Evolutionary conservation across 1,284 basidiomycete species (phyloP).

Genomic region (Anthracocystis walkeri): DNA sequence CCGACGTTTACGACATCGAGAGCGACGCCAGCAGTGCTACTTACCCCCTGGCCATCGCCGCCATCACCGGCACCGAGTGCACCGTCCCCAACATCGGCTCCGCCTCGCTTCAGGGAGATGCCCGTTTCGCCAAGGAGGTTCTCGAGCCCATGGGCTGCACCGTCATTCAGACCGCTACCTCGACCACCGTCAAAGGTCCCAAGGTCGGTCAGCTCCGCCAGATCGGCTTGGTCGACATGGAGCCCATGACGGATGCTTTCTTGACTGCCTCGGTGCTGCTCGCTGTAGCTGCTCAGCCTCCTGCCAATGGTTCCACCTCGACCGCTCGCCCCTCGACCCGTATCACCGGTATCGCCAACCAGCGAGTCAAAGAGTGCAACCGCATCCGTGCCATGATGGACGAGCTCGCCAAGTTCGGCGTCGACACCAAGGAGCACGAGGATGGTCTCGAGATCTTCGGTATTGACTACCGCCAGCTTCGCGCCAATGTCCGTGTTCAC

Average conservation of each 20-base stretch:
- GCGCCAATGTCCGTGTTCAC: conserved; percentile 79
- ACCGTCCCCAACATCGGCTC: conserved; percentile 93
- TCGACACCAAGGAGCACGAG: conserved; percentile 89
- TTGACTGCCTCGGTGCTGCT: conserved; percentile 92
- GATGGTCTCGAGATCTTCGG: conserved; percentile 94
- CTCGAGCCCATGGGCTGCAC: conserved; percentile 93
- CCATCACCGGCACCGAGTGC: conserved; percentile 93
- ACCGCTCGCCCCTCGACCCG: conserved; percentile 73
- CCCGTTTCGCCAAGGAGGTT: conserved; percentile 91
- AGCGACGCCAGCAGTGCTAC: conserved; percentile 95
- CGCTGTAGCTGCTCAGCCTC: conserved; percentile 75
- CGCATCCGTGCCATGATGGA: conserved; percentile 96
- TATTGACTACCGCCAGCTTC: conserved; percentile 74
- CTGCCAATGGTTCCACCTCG: conserved; percentile 63
- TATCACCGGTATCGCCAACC: conserved; percentile 96
- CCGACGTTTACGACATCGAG: conserved; percentile 85
- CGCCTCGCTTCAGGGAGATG: conserved; percentile 92
- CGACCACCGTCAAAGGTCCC: conserved; percentile 94
- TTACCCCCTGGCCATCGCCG: conserved; percentile 95
- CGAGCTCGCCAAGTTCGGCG: conserved; percentile 93
- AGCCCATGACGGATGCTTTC: conserved; percentile 99
- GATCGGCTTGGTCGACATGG: conserved; percentile 93
- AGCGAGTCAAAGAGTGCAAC: conserved; percentile 98
- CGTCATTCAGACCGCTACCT: conserved; percentile 86
- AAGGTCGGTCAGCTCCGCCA: conserved; percentile 83